These are phyloP conservation scores for Ramaria sp. DNA, from an alignment of 768 basidiomycete genomes.

Conservation along the genomic window DNA sequence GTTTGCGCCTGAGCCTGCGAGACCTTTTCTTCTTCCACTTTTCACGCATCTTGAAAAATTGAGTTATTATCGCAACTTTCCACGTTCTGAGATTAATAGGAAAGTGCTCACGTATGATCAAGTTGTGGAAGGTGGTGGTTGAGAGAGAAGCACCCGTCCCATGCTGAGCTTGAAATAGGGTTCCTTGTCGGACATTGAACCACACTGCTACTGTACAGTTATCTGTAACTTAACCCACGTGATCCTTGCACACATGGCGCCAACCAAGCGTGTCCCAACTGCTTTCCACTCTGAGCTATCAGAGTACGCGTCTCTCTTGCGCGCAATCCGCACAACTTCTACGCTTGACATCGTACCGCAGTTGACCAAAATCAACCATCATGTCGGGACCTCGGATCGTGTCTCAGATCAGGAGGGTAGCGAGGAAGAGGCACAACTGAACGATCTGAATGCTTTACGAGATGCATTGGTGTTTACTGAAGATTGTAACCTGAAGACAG, in stretches of 20 bases:
- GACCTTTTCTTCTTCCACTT: slow-evolving; percentile 97
- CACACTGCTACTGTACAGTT: slow-evolving; percentile 1
- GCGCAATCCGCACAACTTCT: slow-evolving; percentile 47
- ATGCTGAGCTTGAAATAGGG: slow-evolving; percentile 1
- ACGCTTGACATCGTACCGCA: slow-evolving; percentile 24
- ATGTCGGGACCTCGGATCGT: neutral
- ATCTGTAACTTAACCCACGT: neutral
- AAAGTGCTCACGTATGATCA: neutral
- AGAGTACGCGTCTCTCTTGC: slow-evolving; percentile 57
- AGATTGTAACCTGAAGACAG: slow-evolving; percentile 10
- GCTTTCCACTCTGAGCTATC: slow-evolving; percentile 53
- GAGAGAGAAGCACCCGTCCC: neutral
- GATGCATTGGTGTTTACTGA: neutral
- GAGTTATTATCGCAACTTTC: neutral
- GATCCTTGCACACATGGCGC: neutral
- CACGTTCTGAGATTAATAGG: neutral
- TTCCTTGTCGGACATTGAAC: neutral
- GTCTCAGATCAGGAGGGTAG: slow-evolving; percentile 27
- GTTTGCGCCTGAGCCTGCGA: slow-evolving; percentile 85
- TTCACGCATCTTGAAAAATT: slow-evolving; percentile 68
- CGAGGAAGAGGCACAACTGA: slow-evolving; percentile 10
- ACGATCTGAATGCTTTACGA: neutral
- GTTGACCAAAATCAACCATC: neutral
- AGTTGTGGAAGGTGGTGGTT: slow-evolving; percentile 4
- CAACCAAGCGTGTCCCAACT: slow-evolving; percentile 35